These are phyloP conservation scores for Grosmannia huntii DNA, from an alignment of 2,329 filamentous ascomycete species.

Conservation along the genomic window DNA sequence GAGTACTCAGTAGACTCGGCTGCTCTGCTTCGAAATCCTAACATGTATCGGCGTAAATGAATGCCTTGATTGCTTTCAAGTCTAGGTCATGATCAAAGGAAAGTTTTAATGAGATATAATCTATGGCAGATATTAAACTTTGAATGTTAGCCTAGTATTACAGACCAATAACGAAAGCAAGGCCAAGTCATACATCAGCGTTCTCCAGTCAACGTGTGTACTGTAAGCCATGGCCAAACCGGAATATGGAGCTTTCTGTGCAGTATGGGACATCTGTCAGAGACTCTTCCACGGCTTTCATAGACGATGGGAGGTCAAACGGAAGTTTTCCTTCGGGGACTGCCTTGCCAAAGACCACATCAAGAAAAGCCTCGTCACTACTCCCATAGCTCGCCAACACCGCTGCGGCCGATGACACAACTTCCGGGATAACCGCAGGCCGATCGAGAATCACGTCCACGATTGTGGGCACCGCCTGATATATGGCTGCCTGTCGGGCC, in stretches of 20 bases:
- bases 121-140: too few relatives aligned
- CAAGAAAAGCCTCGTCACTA: constrained; percentile 25
- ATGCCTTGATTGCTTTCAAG: too few relatives aligned
- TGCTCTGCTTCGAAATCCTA: too few relatives aligned
- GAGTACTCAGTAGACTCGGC: too few relatives aligned
- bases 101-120: too few relatives aligned
- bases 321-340: constrained; percentile 16
- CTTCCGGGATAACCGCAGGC: constrained; percentile 25
- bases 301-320: constrained; percentile 24
- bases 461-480: constrained; percentile 23
- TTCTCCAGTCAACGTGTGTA: constrained; percentile 11
- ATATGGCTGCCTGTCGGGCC: constrained; percentile 20
- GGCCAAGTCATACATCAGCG: neutral
- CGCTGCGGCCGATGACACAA: constrained; percentile 17
- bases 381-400: constrained; percentile 20
- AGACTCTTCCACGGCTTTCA: constrained; percentile 25
- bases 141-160: too few relatives aligned
- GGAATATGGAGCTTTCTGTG: constrained; percentile 17
- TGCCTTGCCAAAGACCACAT: constrained; percentile 24
- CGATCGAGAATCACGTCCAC: constrained; percentile 31
- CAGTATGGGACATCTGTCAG: constrained; percentile 19
- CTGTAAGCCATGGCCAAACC: constrained; percentile 19
- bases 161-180: too few relatives aligned
- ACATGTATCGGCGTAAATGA: too few relatives aligned
- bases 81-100: too few relatives aligned